Evolutionary conservation across 164 flowering plant species (phyloP), one percentile per base, ranked within the genome.

Genomic region (Vitis rupestris): DNA sequence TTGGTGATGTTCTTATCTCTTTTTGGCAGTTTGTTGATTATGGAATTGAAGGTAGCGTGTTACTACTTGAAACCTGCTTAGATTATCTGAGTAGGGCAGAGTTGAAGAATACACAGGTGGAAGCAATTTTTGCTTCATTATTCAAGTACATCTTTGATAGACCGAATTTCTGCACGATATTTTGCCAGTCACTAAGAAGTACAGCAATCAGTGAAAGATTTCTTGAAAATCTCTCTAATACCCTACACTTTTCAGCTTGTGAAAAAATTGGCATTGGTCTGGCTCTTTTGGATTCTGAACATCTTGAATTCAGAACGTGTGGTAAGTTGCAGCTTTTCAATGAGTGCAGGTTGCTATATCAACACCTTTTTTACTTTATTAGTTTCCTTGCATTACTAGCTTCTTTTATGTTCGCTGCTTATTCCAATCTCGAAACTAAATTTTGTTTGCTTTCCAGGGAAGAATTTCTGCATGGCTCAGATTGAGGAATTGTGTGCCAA

Each of bases 231-330:
- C 73, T 96, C 11, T 88, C 83, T n/a, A 79, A 76, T 71, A 83
- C 83, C 4, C 71, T 93, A 50, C 77, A 75, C 37, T 76, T 96
- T 68, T 81, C 97, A 19, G 64, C 72, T 19, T 65, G 85, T 74
- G 98, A 96, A 76, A 93, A 85, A 79, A 85, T 93, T 76, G 84
- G 79, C 19, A 49, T 89, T 75, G 97, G 94, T 72, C 91, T 96
- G 79, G 98, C 97, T 62, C 78, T 96, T 76, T 82, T 92, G 19
- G 93, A 93, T 63, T 86, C 92, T 7, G 91, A 90, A 59, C 81
- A 85, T 61, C 71, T 50, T 55, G 90, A 84, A 17, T 48, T 80
- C 75, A 82, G 84, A 69, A 76, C 71, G 68, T 76, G 72, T 72
- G 99, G 99, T 92, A 72, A 82, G 88, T 72, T 73, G 17, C 9